A percentile compares a stretch with the other conserved stretches of the same genome.
Evolutionary conservation across 192 early-diverging fungal genomes (phyloP).

Genomic region (Chytriomyces sp.): DNA sequence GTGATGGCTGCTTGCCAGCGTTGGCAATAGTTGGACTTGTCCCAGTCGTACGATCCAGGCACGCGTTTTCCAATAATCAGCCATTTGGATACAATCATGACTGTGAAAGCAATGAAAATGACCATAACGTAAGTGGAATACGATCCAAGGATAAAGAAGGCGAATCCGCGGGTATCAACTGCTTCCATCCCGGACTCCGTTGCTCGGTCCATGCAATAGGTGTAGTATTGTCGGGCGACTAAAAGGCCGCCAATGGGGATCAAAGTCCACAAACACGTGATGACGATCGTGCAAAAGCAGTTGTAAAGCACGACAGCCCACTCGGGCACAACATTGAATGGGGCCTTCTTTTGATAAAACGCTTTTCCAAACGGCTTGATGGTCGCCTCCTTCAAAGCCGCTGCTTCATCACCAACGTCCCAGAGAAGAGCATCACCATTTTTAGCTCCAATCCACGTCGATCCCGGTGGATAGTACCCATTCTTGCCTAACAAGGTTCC

Average conservation of each 20-base stretch:
- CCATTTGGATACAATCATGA: slow-evolving; percentile 46
- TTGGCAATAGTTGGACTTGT: slow-evolving; percentile 53
- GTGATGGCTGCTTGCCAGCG: slow-evolving; percentile 53
- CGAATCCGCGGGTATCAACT: neutral
- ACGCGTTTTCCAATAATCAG: slow-evolving; percentile 44
- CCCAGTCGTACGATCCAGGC: slow-evolving; percentile 53
- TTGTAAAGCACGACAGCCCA: slow-evolving; percentile 12
- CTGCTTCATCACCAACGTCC: slow-evolving; percentile 29
- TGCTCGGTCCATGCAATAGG: neutral
- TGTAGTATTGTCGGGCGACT: neutral
- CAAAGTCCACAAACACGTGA: neutral
- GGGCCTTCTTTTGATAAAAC: slow-evolving; percentile 49
- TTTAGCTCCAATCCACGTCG: slow-evolving; percentile 48
- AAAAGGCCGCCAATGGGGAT: slow-evolving; percentile 6
- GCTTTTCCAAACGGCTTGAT: slow-evolving; percentile 54
- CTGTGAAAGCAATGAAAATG: neutral
- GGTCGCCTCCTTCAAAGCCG: neutral
- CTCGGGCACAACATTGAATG: slow-evolving; percentile 36
- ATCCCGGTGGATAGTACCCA: slow-evolving; percentile 33
- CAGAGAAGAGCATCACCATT: slow-evolving; percentile 45
- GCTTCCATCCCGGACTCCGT: neutral
- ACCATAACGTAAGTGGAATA: neutral
- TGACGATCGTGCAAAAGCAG: neutral
- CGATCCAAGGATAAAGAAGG: slow-evolving; percentile 1
- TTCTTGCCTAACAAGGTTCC: slow-evolving; percentile 45